Base-by-base conservation (phyloP, 352 stramenopile genomes). In the Aphanomyces astaci region DNA sequence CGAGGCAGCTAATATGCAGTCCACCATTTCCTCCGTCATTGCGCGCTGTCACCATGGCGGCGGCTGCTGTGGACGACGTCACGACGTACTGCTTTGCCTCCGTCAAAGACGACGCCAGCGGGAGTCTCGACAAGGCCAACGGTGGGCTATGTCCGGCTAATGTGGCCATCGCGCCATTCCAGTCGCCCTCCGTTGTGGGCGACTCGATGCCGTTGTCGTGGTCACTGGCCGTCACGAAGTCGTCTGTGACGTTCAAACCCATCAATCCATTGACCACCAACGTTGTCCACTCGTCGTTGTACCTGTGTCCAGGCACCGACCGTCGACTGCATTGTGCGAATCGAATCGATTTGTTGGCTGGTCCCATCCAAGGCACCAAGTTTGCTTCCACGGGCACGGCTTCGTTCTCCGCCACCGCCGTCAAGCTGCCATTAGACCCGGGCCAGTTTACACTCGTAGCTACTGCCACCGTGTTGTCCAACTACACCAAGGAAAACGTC, bases 81-180 rank as follows among this genome's bases (percentile, higher is more conserved):
- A 68, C 62, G 51, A 68, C 62, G 27, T 68, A 68, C 43, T 68
- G 62, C 62, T 68, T 59, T 52, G 62, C 62, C 30, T 59, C 40
- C 1, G 4, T 59, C n/a, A 15, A n/a, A 3, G 30, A 24, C 5
- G 43, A 30, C 22, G 25, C 62, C 2, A 31, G 28, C 15, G 40
- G 43, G 19, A 30, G 22, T 24, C 51, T 59, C 4, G 62, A 40
- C 51, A 1, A 31, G 4, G 62, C 33, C 15, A 68, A 68, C 36
- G 62, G 62, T 25, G 62, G 62, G 10, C 17, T 68, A 11, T 68
- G 62, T 39, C 62, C 62, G 0, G 62, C n/a, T 5, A 5, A n/a
- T 9, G 52, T 66, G 15, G 24, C 39, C 1, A n/a, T 59, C 13
- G n/a, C 59, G n/a, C 27, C 62, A 13, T 15, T 31, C 25, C 19